phyloP scores from a whole-genome alignment of 345 rosid species.

The Camelina hispida region DNA sequence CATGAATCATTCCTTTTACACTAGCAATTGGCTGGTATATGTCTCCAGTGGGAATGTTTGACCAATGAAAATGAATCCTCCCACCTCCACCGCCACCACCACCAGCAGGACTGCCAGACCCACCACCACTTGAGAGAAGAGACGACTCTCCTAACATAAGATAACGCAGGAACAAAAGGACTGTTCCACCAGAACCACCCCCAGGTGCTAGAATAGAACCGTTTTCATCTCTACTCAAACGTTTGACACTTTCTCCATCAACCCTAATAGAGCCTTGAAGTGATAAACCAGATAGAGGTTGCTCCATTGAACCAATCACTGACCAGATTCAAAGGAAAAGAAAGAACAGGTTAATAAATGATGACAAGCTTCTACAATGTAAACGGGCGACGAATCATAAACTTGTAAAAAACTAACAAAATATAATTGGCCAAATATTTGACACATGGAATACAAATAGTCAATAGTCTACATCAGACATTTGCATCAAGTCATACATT shows the following conservation, averaged over 20 bases:
- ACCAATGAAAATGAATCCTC: conserved; percentile 99
- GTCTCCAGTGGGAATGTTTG: conserved; percentile 96
- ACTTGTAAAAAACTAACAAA: conserved; percentile 4
- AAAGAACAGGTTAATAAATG: conserved; percentile 28
- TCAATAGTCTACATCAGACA: conserved; percentile 28
- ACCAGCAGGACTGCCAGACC: conserved; percentile 77
- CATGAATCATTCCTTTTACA: conserved; percentile 71
- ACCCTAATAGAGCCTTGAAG: conserved; percentile 76
- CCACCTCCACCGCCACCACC: conserved; percentile 99
- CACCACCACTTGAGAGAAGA: conserved; percentile 87
- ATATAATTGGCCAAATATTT: conserved; percentile 3
- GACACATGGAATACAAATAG: conserved; percentile 18
- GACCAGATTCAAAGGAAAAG: conserved; percentile 43
- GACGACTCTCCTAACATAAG: conserved; percentile 69
- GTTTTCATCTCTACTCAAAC: conserved; percentile 44
- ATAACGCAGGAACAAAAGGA: conserved; percentile 73
- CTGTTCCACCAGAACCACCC: conserved; percentile 97
- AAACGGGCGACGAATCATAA: conserved; percentile 12
- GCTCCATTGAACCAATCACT: conserved; percentile 97
- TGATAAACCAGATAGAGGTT: conserved; percentile 83
- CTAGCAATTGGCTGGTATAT: conserved; percentile 96
- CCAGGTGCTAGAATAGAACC: conserved; percentile 65
- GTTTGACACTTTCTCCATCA: conserved; percentile 81
- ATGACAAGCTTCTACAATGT: conserved; percentile 25
- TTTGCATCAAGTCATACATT: conserved; percentile 16